Evolutionary conservation across 2,329 filamentous ascomycete genomes (phyloP).

Genomic region (Epichloe festucae): DNA sequence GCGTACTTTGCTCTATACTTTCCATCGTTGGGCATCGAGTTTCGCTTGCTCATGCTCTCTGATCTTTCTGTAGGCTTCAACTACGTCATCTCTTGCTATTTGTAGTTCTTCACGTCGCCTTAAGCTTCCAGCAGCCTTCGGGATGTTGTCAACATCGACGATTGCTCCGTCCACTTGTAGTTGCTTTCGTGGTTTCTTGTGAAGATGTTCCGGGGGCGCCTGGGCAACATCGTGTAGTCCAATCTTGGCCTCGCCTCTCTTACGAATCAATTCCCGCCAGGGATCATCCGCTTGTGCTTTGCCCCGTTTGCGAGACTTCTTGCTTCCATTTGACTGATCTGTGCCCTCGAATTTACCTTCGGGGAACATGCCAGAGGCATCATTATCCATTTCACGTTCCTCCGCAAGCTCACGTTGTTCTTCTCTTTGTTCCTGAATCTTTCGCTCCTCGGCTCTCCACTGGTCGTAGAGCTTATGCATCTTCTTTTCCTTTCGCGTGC

Average conservation of each 20-base stretch:
- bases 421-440: conserved; percentile 49
- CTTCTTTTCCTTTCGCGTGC: conserved; percentile 73
- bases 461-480: conserved; percentile 72
- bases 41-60: conserved; percentile 25
- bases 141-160: conserved; percentile 23
- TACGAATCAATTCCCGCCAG: conserved; percentile 61
- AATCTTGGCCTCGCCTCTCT: conserved; percentile 42
- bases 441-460: conserved; percentile 55
- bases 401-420: conserved; percentile 54
- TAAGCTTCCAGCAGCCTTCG: conserved; percentile 26
- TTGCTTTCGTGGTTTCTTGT: conserved; percentile 28
- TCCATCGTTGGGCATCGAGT: conserved; percentile 8
- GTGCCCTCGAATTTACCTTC: conserved; percentile 26
- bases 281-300: conserved; percentile 54
- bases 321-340: conserved; percentile 22
- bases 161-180: conserved; percentile 21
- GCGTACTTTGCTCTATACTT: background rate
- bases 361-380: conserved; percentile 30
- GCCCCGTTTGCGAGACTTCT: conserved; percentile 19
- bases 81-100: conserved; percentile 20
- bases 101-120: conserved; percentile 27
- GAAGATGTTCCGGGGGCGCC: conserved; percentile 65
- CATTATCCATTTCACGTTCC: conserved; percentile 48
- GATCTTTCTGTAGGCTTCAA: conserved; percentile 27
- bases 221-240: conserved; percentile 49